Evolutionary conservation across 108 stramenopile species (phyloP).

Genomic region (Halocafeteria seosinensis): DNA sequence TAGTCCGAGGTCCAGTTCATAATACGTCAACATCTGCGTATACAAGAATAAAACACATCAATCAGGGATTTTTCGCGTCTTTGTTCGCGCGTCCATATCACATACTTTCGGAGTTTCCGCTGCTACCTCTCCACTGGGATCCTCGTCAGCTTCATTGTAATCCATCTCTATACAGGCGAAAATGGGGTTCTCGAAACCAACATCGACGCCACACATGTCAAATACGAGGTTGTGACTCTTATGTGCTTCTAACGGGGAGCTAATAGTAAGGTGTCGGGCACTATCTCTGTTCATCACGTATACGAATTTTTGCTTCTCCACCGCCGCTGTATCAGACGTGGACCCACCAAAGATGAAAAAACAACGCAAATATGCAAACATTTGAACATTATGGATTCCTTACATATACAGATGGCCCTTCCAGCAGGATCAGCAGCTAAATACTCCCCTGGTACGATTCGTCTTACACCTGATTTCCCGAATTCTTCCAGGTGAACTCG

Average conservation of each 20-base stretch:
- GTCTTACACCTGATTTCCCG: slow-evolving; percentile 59
- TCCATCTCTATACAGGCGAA: slow-evolving; percentile 84
- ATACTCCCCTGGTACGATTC: slow-evolving; percentile 87
- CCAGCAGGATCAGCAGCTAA: slow-evolving; percentile 80
- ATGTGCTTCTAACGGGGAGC: slow-evolving; percentile 86
- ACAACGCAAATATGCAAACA: not conserved
- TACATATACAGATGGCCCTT: slow-evolving; percentile 63
- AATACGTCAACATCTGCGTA: slow-evolving; percentile 78
- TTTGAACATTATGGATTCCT: no score
- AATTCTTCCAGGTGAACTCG: slow-evolving; percentile 24
- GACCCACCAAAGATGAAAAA: slow-evolving; percentile 22
- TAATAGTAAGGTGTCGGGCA: slow-evolving; percentile 52
- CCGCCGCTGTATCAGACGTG: no score
- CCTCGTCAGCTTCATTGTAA: slow-evolving; percentile 62
- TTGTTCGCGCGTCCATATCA: no score
- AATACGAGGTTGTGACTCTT: slow-evolving; percentile 58
- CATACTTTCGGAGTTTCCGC: slow-evolving; percentile 42
- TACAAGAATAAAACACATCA: no score
- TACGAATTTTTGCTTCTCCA: slow-evolving; percentile 89
- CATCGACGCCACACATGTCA: slow-evolving; percentile 69
- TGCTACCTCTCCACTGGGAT: slow-evolving; percentile 24
- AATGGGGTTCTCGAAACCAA: slow-evolving; percentile 89
- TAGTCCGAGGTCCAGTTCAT: slow-evolving; percentile 90
- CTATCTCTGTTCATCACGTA: slow-evolving; percentile 76
- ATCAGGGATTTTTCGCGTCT: no score